A percentile compares a stretch with the other conserved stretches of the same genome.
These are phyloP conservation scores for Psilocybe azurescens DNA, from an alignment of 768 basidiomycete species.

Conservation along the genomic window DNA sequence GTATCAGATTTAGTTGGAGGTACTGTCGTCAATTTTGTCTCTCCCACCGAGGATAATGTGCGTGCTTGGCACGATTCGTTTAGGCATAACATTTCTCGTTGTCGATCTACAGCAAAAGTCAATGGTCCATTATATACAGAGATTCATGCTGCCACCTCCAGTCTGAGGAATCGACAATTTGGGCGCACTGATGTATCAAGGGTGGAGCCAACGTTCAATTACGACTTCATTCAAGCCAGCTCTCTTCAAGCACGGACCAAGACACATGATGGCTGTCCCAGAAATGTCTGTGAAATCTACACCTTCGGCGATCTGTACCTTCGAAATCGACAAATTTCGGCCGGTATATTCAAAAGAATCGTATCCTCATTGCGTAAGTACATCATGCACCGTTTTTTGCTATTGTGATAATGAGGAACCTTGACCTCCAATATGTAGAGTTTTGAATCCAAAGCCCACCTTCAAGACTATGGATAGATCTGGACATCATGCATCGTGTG, in stretches of 20 bases:
- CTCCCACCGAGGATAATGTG: neutral
- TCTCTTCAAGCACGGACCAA: neutral
- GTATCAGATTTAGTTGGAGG: constrained; percentile 1
- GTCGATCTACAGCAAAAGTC: neutral
- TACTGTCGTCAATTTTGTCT: neutral
- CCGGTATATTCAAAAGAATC: neutral
- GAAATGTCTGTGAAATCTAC: neutral
- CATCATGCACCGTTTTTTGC: no score
- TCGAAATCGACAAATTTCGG: neutral
- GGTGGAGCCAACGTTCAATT: neutral
- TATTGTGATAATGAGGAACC: no score
- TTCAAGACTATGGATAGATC: no score
- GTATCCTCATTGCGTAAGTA: no score
- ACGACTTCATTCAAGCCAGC: neutral
- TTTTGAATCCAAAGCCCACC: no score
- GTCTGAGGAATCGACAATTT: neutral
- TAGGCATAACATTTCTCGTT: neutral
- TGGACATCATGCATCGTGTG: no score
- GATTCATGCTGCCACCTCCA: neutral
- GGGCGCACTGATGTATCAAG: neutral
- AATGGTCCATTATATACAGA: constrained; percentile 1
- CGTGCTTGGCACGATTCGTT: neutral
- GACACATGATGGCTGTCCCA: neutral
- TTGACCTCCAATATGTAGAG: no score
- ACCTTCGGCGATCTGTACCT: neutral